Base-by-base conservation (phyloP, 148 eudicot genomes). In the Vaccinium macrocarpon region DNA sequence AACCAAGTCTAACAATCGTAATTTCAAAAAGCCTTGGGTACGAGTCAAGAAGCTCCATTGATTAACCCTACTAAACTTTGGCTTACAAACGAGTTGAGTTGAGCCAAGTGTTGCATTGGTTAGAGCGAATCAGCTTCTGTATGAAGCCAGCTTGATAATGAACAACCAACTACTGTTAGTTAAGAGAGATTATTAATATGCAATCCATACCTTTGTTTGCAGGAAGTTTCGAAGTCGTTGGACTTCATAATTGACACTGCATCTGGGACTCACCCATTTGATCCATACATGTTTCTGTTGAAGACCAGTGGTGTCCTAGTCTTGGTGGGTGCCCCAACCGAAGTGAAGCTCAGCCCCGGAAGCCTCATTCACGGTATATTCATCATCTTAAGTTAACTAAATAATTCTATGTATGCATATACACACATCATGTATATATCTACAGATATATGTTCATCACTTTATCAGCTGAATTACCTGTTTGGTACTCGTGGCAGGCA, bases 181-280 rank as follows among this genome's bases (percentile, higher is more conserved):
- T 23, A n/a, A 10, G 23, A 64, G 5, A 25, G 1, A 0, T 11
- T n/a, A 3, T 23, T 9, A 64, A 64, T 64, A 14, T 10, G 23
- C 71, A 62, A 62, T 8, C 21, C 12, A 48, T 48, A 21, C 19
- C 52, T 25, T 87, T 70, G 68, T 25, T 64, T 86, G 55, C 88
- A 95, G 98, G 92, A 86, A 5, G 71, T 88, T 49, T 76, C 59
- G 3, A 90, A 90, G 29, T 91, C 98, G 49, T 78, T 94, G 9
- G 97, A 96, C 88, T 96, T 94, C 82, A 90, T 96, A 76, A 86
- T 96, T 1, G 92, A 96, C 85, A 87, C 98, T 0, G 95, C 98
- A 52, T 93, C 98, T 0, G 98, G 94, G 48, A 90, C 92, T 86
- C 91, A 91, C 82, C 88, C 91, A 16, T 88, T 95, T 77, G 97